Conservation (phyloP, 345 rosid species). For the Rhodamnia rubescens region DNA sequence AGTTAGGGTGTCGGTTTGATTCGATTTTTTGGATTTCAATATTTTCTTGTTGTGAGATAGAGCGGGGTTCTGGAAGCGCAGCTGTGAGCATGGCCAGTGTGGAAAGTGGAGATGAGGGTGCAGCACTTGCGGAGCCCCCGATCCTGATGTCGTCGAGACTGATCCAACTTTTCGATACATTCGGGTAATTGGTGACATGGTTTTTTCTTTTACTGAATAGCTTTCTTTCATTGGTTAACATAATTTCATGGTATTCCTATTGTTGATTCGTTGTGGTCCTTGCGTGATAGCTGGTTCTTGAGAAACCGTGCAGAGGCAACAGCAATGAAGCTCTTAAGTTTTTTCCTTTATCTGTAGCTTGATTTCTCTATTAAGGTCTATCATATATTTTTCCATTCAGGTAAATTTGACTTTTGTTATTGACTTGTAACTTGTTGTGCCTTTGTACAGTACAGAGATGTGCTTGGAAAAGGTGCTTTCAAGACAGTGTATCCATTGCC, state of each 20-base stretch:
- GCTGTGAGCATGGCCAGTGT: not conserved
- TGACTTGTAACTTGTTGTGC: not conserved
- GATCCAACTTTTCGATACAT: constrained; percentile 13
- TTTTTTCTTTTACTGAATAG: not conserved
- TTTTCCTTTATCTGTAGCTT: not conserved
- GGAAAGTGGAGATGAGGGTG: constrained; percentile 9
- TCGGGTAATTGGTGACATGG: constrained; percentile 3
- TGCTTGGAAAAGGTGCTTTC: constrained; percentile 42
- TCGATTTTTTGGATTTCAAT: not conserved
- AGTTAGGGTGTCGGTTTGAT: not conserved
- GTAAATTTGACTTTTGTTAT: not conserved
- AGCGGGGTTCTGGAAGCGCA: not conserved
- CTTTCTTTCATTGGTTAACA: not conserved
- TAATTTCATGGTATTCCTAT: not conserved
- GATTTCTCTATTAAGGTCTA: not conserved
- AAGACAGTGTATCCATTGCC: constrained; percentile 39
- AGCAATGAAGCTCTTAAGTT: not conserved
- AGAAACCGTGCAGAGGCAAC: not conserved
- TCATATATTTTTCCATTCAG: not conserved
- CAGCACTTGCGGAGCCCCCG: constrained; percentile 9
- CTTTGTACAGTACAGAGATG: constrained; percentile 22
- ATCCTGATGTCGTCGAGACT: constrained; percentile 10
- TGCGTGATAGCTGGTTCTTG: not conserved
- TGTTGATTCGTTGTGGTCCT: not conserved
- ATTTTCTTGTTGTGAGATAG: not conserved